A percentile compares a stretch with the other conserved stretches of the same genome.
Evolutionary conservation across 2,329 filamentous ascomycete genomes (phyloP).

Genomic region (Aspergillus sclerotialis): DNA sequence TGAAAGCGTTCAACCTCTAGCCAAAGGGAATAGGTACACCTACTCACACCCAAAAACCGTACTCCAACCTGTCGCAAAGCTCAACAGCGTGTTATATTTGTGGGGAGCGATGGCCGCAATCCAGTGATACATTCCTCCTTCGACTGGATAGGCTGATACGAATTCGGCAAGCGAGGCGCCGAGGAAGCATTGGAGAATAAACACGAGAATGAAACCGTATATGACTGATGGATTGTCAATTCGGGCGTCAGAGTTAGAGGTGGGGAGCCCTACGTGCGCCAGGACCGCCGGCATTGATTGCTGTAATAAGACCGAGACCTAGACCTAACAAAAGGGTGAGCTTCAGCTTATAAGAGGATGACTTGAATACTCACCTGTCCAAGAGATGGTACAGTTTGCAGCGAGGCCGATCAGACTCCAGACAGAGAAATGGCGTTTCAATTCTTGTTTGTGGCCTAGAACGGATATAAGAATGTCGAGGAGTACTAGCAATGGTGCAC

Average conservation of each 20-base stretch:
- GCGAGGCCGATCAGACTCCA: slow-evolving; percentile 44
- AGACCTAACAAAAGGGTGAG: slow-evolving; percentile 18
- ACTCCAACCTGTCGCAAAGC: slow-evolving; percentile 41
- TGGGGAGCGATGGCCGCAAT: slow-evolving; percentile 42
- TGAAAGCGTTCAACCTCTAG: slow-evolving; percentile 8
- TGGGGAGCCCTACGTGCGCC: slow-evolving; percentile 32
- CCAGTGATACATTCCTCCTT: slow-evolving; percentile 48
- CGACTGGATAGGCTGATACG: slow-evolving; percentile 43
- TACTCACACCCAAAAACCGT: slow-evolving; percentile 33
- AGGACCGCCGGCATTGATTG: slow-evolving; percentile 44
- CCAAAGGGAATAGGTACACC: not conserved
- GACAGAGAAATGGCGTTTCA: slow-evolving; percentile 43
- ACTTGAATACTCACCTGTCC: slow-evolving; percentile 30
- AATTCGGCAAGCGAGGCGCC: slow-evolving; percentile 43
- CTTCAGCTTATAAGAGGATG: not conserved
- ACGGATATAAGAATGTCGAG: slow-evolving; percentile 1
- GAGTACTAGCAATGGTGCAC: slow-evolving; percentile 1
- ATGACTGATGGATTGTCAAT: slow-evolving; percentile 31
- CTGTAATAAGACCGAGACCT: slow-evolving; percentile 40
- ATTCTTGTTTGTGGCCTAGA: slow-evolving; percentile 43
- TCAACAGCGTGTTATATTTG: slow-evolving; percentile 33
- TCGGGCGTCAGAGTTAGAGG: no score
- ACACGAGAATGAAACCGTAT: slow-evolving; percentile 45
- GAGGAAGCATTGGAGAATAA: slow-evolving; percentile 41
- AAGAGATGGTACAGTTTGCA: slow-evolving; percentile 46